Percentiles rank a stretch among this genome's conserved stretches.
Evolutionary conservation across 305 asterid genomes (phyloP).

Genomic region (Nicotiana rustica): DNA sequence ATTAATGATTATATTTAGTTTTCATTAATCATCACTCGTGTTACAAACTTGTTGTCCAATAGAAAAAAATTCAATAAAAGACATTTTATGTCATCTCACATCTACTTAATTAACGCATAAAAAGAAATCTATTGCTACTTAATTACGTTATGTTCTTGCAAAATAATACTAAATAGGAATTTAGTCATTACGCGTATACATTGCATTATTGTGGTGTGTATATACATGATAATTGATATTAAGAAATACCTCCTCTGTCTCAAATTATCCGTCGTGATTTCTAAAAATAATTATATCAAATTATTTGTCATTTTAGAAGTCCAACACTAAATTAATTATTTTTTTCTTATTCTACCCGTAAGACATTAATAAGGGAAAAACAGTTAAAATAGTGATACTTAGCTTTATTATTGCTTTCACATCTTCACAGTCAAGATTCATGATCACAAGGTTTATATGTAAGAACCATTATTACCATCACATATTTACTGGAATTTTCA

Average conservation of each 20-base stretch:
- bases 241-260: too few species aligned
- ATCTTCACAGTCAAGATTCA: not conserved
- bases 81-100: not conserved
- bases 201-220: not conserved
- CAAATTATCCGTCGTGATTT: too few species aligned
- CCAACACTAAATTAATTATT: too few species aligned
- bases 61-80: too few species aligned
- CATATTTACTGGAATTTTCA: not conserved
- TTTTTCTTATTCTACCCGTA: too few species aligned
- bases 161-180: not conserved
- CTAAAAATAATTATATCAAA: too few species aligned
- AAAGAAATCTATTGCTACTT: not conserved
- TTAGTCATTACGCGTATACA: not conserved
- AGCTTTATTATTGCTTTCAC: conserved; percentile 26
- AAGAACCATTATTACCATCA: not conserved
- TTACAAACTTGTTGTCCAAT: too few species aligned
- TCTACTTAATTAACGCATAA: not conserved
- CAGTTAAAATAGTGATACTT: conserved; percentile 1
- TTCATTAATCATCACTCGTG: too few species aligned
- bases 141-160: not conserved
- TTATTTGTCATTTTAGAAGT: too few species aligned
- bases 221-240: not conserved
- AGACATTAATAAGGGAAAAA: too few species aligned
- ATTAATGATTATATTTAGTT: too few species aligned
- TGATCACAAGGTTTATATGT: not conserved